Conservation (phyloP, 1,284 basidiomycete species). For the Leccinum holopus region DNA sequence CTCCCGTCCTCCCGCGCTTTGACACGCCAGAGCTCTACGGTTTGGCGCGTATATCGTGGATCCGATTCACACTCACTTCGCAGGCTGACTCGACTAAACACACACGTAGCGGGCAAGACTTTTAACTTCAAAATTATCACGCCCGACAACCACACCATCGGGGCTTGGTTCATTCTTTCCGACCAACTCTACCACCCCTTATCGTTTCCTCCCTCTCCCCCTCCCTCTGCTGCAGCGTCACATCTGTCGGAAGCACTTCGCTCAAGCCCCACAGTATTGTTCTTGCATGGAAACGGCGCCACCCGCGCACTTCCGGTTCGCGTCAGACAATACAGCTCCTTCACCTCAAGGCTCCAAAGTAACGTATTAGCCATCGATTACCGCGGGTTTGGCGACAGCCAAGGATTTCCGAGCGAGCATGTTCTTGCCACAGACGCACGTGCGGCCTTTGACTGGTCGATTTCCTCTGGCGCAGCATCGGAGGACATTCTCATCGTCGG, state of each 20-base stretch:
- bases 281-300: slow-evolving; percentile 88
- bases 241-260: slow-evolving; percentile 49
- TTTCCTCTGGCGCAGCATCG: slow-evolving; percentile 54
- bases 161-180: slow-evolving; percentile 89
- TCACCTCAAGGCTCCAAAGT: slow-evolving; percentile 60
- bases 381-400: slow-evolving; percentile 90
- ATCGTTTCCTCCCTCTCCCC: slow-evolving; percentile 32
- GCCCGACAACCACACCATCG: slow-evolving; percentile 74
- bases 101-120: slow-evolving; percentile 68
- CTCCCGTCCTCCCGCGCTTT: slow-evolving; percentile 43
- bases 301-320: slow-evolving; percentile 70
- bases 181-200: slow-evolving; percentile 61
- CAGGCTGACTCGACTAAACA: slow-evolving; percentile 4
- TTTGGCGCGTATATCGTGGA: slow-evolving; percentile 66
- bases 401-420: slow-evolving; percentile 70
- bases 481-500: slow-evolving; percentile 72
- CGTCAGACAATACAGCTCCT: slow-evolving; percentile 59
- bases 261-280: slow-evolving; percentile 74
- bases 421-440: slow-evolving; percentile 79
- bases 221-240: slow-evolving; percentile 32
- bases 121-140: slow-evolving; percentile 72
- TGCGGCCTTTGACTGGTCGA: slow-evolving; percentile 79
- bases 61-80: background rate
- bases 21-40: slow-evolving; percentile 74
- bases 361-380: slow-evolving; percentile 90